These are phyloP conservation scores for Amanita molliuscula DNA, from an alignment of 768 basidiomycete species.

Conservation along the genomic window DNA sequence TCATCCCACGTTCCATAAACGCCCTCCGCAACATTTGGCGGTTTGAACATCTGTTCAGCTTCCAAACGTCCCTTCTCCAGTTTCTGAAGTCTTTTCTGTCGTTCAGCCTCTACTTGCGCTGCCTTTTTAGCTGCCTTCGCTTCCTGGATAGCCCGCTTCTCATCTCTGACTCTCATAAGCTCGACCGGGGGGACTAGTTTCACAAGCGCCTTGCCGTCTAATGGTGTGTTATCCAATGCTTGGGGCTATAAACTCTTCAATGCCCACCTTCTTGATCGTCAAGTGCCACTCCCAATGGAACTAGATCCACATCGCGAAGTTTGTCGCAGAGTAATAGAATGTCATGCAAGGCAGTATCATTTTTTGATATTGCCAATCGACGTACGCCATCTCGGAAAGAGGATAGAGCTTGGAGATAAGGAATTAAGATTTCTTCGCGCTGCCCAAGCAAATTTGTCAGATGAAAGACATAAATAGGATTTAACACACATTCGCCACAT, in stretches of 20 bases:
- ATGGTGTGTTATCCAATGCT: slow-evolving; percentile 7
- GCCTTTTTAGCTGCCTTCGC: slow-evolving; percentile 78
- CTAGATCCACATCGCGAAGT: slow-evolving; percentile 75
- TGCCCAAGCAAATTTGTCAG: slow-evolving; percentile 20
- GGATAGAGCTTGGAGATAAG: slow-evolving; percentile 77
- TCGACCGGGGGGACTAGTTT: slow-evolving; percentile 82
- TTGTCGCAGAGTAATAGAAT: slow-evolving; percentile 83
- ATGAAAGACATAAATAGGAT: neutral
- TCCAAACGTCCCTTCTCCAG: slow-evolving; percentile 66
- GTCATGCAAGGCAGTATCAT: slow-evolving; percentile 58
- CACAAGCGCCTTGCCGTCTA: slow-evolving; percentile 91
- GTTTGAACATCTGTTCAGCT: slow-evolving; percentile 75
- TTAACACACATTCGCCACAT: slow-evolving; percentile 40
- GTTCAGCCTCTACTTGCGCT: slow-evolving; percentile 52
- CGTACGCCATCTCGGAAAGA: slow-evolving; percentile 89
- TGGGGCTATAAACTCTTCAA: slow-evolving; percentile 1
- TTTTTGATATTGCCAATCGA: slow-evolving; percentile 64
- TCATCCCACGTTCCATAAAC: slow-evolving; percentile 81
- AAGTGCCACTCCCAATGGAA: slow-evolving; percentile 90
- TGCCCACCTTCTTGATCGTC: slow-evolving; percentile 88
- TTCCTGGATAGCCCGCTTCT: slow-evolving; percentile 66
- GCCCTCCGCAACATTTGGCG: slow-evolving; percentile 64
- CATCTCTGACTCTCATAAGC: slow-evolving; percentile 78
- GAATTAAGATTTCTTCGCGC: slow-evolving; percentile 82
- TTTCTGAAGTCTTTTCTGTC: slow-evolving; percentile 59